These are phyloP conservation scores for Claviceps digitariae DNA, from an alignment of 2,329 filamentous ascomycete genomes.

Conservation along the genomic window DNA sequence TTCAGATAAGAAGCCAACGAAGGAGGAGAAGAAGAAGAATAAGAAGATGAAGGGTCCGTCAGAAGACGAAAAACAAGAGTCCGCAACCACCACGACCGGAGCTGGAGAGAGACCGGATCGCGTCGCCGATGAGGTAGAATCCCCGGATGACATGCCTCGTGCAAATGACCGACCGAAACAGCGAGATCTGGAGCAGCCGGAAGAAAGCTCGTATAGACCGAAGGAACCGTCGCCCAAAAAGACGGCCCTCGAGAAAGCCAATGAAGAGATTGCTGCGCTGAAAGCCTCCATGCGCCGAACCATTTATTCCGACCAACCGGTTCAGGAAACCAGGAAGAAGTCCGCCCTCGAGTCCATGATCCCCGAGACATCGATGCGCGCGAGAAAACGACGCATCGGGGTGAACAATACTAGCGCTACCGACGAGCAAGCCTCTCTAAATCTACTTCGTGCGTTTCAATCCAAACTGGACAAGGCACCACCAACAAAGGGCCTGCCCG, in stretches of 20 bases:
- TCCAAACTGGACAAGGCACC: slow-evolving; percentile 52
- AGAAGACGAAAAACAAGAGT: slow-evolving; percentile 18
- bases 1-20: slow-evolving; percentile 12
- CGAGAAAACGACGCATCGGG: slow-evolving; percentile 54
- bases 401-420: slow-evolving; percentile 35
- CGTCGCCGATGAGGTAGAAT: background rate
- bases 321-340: slow-evolving; percentile 43
- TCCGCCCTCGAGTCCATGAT: slow-evolving; percentile 62
- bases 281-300: slow-evolving; percentile 71
- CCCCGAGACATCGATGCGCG: slow-evolving; percentile 54
- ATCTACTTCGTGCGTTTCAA: slow-evolving; percentile 67
- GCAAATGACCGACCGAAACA: background rate
- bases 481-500: slow-evolving; percentile 24
- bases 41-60: slow-evolving; percentile 14
- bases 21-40: background rate
- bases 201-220: slow-evolving; percentile 13
- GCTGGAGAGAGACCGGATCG: slow-evolving; percentile 7
- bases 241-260: slow-evolving; percentile 52
- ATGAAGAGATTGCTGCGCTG: slow-evolving; percentile 66
- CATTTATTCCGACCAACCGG: slow-evolving; percentile 30
- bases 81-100: background rate
- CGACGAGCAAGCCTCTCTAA: slow-evolving; percentile 52
- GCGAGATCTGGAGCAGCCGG: slow-evolving; percentile 7
- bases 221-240: slow-evolving; percentile 23
- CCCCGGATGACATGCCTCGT: background rate